These are phyloP conservation scores for Lecanicillium sp. DNA, from an alignment of 2,329 filamentous ascomycete species.

Conservation along the genomic window DNA sequence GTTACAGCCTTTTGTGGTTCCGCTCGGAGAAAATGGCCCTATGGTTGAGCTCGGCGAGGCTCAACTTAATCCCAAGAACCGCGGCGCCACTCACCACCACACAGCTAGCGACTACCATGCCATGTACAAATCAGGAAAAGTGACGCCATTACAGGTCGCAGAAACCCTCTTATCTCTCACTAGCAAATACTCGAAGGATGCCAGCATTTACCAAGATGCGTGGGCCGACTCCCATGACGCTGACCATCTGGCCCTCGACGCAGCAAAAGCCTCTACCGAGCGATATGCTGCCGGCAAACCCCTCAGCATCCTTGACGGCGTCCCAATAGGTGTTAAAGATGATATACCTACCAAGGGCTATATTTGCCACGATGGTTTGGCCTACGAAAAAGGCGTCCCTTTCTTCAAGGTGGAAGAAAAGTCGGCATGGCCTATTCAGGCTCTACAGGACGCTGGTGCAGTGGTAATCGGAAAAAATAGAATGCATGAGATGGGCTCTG, in stretches of 20 bases:
- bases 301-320: constrained; percentile 68
- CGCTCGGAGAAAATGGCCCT: constrained; percentile 33
- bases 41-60: constrained; percentile 37
- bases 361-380: constrained; percentile 58
- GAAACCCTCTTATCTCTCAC: constrained; percentile 68
- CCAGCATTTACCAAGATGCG: constrained; percentile 60
- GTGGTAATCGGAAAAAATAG: constrained; percentile 69
- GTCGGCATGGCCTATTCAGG: constrained; percentile 65
- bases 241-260: constrained; percentile 53
- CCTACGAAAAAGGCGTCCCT: constrained; percentile 47
- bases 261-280: constrained; percentile 66
- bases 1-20: constrained; percentile 51
- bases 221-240: constrained; percentile 62
- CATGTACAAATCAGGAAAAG: constrained; percentile 61
- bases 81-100: constrained; percentile 50
- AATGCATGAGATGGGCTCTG: constrained; percentile 75
- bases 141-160: constrained; percentile 67
- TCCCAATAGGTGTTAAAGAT: constrained; percentile 80
- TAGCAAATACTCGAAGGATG: constrained; percentile 47
- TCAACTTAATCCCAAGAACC: constrained; percentile 35
- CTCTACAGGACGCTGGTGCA: constrained; percentile 68
- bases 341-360: constrained; percentile 69
- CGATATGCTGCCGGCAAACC: constrained; percentile 63
- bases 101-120: constrained; percentile 72
- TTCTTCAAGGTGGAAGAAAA: constrained; percentile 45